phyloP scores from a whole-genome alignment of 768 basidiomycete species.

The Amanita rubescens region DNA sequence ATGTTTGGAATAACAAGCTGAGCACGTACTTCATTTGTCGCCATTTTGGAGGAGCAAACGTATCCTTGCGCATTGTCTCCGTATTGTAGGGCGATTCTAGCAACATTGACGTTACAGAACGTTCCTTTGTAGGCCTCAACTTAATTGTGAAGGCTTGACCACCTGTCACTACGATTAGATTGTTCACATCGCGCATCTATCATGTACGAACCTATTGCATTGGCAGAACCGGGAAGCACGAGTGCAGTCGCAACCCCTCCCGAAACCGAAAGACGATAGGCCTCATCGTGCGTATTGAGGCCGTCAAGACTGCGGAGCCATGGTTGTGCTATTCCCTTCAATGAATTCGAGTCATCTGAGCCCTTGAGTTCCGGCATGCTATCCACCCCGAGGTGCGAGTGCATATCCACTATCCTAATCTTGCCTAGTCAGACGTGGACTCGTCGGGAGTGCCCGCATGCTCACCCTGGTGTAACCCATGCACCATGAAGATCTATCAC shows the following conservation, averaged over 20 bases:
- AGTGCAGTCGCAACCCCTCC: conserved; percentile 79
- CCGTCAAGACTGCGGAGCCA: conserved; percentile 69
- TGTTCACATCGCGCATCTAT: neutral
- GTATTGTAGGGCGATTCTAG: conserved; percentile 62
- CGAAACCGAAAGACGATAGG: conserved; percentile 54
- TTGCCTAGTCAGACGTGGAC: conserved; percentile 6
- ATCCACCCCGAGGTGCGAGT: conserved; percentile 45
- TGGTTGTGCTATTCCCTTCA: conserved; percentile 33
- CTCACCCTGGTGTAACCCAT: conserved; percentile 68
- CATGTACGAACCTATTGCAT: conserved; percentile 42
- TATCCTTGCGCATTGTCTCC: conserved; percentile 34
- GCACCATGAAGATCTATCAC: conserved; percentile 50
- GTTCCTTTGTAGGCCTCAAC: conserved; percentile 62
- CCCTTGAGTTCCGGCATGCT: conserved; percentile 22
- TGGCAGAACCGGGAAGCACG: conserved; percentile 65
- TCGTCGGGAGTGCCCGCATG: neutral
- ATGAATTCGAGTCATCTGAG: conserved; percentile 48
- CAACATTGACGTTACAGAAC: conserved; percentile 66
- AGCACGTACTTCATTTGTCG: conserved; percentile 65
- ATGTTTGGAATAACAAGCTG: neutral
- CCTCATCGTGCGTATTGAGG: conserved; percentile 69
- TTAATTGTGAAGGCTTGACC: conserved; percentile 86
- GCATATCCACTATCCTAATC: conserved; percentile 33
- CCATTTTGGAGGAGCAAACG: conserved; percentile 43
- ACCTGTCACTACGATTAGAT: conserved; percentile 27